Base-by-base conservation (phyloP, 495 filamentous ascomycete species). In the Penicillium argentinense region DNA sequence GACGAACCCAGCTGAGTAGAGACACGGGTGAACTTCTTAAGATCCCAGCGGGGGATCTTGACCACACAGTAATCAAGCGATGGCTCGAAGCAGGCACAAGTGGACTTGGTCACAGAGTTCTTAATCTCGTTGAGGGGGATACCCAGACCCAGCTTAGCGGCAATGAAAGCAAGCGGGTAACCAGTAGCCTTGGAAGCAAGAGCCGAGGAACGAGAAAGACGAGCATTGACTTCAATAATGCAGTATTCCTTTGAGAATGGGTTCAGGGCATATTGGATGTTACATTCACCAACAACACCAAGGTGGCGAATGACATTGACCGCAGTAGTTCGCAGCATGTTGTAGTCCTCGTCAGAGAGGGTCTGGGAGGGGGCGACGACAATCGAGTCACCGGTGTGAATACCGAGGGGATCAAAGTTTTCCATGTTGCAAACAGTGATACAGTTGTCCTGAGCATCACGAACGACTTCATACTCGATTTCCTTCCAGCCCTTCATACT, bases 401-500 rank as follows among this genome's bases (percentile, higher is more conserved):
- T 97, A 59, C 93, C 93, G 23, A 98, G 84, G 50, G 93, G 93
- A 71, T 98, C 93, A 54, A 98, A 97, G 68, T 98, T 98, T 71
- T 98, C 93, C 93, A 98, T 98, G 75, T 98, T 98, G 73, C 93
- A 98, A 51, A 98, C 93, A 5, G 93, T 98, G 66, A 98, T 97
- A 71, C 93, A 98, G 78, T 98, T 98, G 72, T 98, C 91, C 47
- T 88, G 82, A 30, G 84, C 88, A 78, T 98, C 93, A 51, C 93
- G 87, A 26, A 98, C 93, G 38, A 98, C 93, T 54, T 98, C 93
- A 67, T 98, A 98, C 62, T 98, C 93, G 43, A 97, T 91, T 66
- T 98, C 93, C 69, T 98, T 98, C 93, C 93, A 98, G 36, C 93
- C 93, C 69, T 98, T 98, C 93, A 98, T 98, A 71, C 89, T 95